phyloP scores from a whole-genome alignment of 768 basidiomycete genomes.

The Suillus brevipes region DNA sequence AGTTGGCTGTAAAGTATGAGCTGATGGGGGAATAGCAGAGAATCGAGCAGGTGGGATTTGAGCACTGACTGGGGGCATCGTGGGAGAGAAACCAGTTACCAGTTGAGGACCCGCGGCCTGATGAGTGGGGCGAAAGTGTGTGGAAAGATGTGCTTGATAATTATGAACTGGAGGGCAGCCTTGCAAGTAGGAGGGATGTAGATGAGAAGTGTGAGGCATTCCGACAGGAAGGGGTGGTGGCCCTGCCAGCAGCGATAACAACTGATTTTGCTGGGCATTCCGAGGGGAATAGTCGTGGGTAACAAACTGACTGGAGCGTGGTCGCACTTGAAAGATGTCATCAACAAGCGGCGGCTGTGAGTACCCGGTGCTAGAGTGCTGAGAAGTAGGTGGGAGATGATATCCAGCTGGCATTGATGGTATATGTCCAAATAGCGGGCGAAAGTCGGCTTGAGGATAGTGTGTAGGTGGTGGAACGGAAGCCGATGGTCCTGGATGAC shows the following conservation, averaged over 20 bases:
- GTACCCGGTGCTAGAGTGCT: conserved; percentile 8
- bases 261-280: conserved; percentile 19
- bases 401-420: conserved; percentile 11
- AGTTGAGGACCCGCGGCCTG: conserved; percentile 13
- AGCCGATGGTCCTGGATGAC: conserved; percentile 22
- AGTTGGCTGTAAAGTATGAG: conserved; percentile 14
- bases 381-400: conserved; percentile 9
- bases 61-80: conserved; percentile 13
- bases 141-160: conserved; percentile 15
- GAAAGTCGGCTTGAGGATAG: conserved; percentile 20
- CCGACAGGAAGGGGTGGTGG: conserved; percentile 7
- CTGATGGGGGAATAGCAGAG: conserved; percentile 16
- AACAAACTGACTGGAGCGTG: conserved; percentile 46
- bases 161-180: conserved; percentile 21
- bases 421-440: conserved; percentile 38
- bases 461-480: conserved; percentile 31
- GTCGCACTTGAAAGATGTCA: conserved; percentile 43
- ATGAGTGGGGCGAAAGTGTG: conserved; percentile 17
- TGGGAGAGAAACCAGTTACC: background rate
- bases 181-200: conserved; percentile 17
- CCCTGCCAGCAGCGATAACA: conserved; percentile 14
- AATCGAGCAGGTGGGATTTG: conserved; percentile 13
- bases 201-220: conserved; percentile 14
- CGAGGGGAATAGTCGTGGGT: conserved; percentile 31
- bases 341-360: conserved; percentile 8